phyloP scores from a whole-genome alignment of 139 green algal genomes.

The Chlorella sp. region DNA sequence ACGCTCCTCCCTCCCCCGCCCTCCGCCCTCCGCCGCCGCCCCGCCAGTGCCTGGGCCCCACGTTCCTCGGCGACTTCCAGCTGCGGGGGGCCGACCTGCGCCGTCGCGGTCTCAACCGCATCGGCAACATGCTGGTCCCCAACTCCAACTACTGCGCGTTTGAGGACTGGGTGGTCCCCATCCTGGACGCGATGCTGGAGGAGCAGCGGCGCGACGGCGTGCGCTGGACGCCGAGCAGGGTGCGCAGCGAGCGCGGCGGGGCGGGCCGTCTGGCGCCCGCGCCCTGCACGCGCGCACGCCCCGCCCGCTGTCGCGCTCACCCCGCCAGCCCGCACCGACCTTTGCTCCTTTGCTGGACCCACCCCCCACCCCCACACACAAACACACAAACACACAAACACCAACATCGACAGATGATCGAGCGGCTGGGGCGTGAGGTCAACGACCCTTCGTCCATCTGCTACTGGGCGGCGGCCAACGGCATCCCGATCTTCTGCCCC shows the following conservation, averaged over 20 bases:
- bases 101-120: conserved; percentile 88
- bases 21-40: background rate
- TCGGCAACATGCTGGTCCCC: conserved; percentile 99
- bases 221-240: conserved; percentile 93
- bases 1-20: background rate
- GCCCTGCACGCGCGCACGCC: background rate
- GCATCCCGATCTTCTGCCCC: conserved; percentile 96
- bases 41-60: conserved; percentile 84
- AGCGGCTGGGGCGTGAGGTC: conserved; percentile 88
- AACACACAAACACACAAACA: too few species aligned
- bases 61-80: conserved; percentile 93
- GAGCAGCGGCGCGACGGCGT: conserved; percentile 86
- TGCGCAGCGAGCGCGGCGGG: conserved; percentile 24
- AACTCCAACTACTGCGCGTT: conserved; percentile 99
- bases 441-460: conserved; percentile 86
- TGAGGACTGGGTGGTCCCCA: conserved; percentile 99
- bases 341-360: background rate
- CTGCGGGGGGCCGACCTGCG: conserved; percentile 88
- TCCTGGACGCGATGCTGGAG: conserved; percentile 90
- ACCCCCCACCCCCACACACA: too few species aligned
- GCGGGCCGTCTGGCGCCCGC: background rate
- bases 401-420: conserved; percentile 72
- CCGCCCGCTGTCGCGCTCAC: background rate
- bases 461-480: conserved; percentile 91
- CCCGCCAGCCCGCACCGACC: background rate